These are phyloP conservation scores for Citrus australasica DNA, from an alignment of 345 rosid genomes.

Conservation along the genomic window DNA sequence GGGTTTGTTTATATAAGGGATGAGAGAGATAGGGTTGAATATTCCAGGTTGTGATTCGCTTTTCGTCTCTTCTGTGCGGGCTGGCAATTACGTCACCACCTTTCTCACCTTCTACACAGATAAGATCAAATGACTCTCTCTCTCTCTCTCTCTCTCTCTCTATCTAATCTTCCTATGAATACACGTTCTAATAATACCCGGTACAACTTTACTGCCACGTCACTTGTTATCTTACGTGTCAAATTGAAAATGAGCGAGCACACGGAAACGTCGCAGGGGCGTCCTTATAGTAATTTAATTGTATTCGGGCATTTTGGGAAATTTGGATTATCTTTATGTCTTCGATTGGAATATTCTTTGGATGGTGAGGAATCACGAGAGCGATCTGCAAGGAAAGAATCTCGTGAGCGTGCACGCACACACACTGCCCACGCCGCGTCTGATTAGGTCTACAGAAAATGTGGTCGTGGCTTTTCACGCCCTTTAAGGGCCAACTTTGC, in stretches of 20 bases:
- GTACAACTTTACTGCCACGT: neutral
- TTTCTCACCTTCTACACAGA: conserved; percentile 10
- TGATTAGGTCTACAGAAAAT: neutral
- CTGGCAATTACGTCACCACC: conserved; percentile 36
- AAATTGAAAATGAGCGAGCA: neutral
- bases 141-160: neutral
- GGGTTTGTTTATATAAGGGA: neutral
- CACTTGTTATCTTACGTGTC: neutral
- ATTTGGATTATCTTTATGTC: neutral
- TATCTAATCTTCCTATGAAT: neutral
- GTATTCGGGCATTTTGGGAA: neutral
- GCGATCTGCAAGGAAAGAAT: neutral
- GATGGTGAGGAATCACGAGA: conserved; percentile 5
- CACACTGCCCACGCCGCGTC: conserved; percentile 17
- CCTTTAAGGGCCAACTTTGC: conserved; percentile 4
- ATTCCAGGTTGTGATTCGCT: conserved; percentile 40
- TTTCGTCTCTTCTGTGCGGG: conserved; percentile 32
- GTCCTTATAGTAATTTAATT: neutral
- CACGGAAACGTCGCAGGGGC: neutral
- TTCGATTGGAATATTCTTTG: conserved; percentile 11
- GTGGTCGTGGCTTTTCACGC: conserved; percentile 17
- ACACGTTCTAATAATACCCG: neutral
- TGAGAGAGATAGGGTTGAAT: conserved; percentile 29
- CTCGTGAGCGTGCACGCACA: conserved; percentile 16
- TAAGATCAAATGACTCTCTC: conserved; percentile 24